Evolutionary conservation across 2,329 filamentous ascomycete species (phyloP), one percentile per base, ranked within the genome.

Genomic region (Thelonectria rubi): DNA sequence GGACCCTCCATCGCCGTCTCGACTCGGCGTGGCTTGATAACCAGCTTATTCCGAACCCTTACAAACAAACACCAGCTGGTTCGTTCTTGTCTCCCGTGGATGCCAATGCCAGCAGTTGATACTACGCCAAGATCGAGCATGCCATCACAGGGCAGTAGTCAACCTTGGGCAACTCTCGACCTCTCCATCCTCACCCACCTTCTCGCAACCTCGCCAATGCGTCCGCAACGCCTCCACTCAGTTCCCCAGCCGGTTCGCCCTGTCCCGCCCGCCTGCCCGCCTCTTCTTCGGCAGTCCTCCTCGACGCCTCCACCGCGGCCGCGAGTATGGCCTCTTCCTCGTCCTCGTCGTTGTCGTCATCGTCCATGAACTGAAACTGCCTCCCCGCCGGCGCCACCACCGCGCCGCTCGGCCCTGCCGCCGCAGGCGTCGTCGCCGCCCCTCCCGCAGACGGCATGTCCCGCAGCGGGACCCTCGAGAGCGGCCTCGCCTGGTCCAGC

Each of bases 161-260:
- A 30, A 37, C 4, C 11, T 12, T 37, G 34, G 34, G 34, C 34
- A 30, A 7, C 26, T 17, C 40, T n/a, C n/a, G n/a, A n/a, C n/a
- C n/a, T 20, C 18, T 43, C 15, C 5, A 42, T 20, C 10, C 24
- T 69, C 63, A 76, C 47, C 70, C 72, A 14, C 66, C 67, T 56
- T 87, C 78, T 57, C 86, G 79, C 21, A 90, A 74, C 65, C 78
- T 87, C 8, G 86, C 86, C 62, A 90, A 71, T 15, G 88, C 88
- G 32, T 85, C 86, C 47, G 87, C 86, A 48, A 90, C 76, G 2
- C 88, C 86, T 47, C 81, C 85, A 62, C 81, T 82, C 5, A 90
- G 75, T 32, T 81, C 75, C 5, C 84, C 70, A 2, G 71, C 68
- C n/a, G 65, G 57, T 48, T 62, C 53, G 26, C 62, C 34, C 30